Conservation (phyloP, 140 eudicot species). For the Senecio squalidus region DNA sequence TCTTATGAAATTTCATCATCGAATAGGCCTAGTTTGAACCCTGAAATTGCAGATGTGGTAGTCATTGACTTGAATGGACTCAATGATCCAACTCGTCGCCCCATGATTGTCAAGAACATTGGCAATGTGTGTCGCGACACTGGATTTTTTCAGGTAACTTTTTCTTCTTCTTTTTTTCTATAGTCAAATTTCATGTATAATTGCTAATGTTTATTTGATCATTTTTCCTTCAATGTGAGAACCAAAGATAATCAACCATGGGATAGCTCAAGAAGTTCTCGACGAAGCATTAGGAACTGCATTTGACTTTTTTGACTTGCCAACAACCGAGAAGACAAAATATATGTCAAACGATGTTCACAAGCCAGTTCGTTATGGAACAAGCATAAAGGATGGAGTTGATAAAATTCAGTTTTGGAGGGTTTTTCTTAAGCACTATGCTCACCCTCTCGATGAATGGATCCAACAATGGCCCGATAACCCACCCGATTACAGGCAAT, state of each 20-base stretch:
- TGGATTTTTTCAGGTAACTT: slow-evolving; percentile 50
- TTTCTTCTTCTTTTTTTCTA: background rate
- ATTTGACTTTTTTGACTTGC: slow-evolving; percentile 39
- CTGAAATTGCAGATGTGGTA: slow-evolving; percentile 22
- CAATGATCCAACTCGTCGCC: slow-evolving; percentile 23
- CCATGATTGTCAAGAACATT: slow-evolving; percentile 21
- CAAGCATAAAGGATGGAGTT: slow-evolving; percentile 59
- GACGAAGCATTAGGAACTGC: slow-evolving; percentile 51
- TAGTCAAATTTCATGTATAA: background rate
- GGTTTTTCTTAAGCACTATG: slow-evolving; percentile 69
- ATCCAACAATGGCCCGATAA: slow-evolving; percentile 55
- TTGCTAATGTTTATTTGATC: background rate
- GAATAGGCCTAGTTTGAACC: slow-evolving; percentile 19
- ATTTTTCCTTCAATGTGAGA: background rate
- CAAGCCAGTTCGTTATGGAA: slow-evolving; percentile 53
- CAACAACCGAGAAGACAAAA: slow-evolving; percentile 34
- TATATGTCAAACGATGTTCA: slow-evolving; percentile 64
- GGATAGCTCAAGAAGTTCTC: slow-evolving; percentile 45
- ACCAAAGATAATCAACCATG: slow-evolving; percentile 63
- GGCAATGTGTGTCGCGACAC: slow-evolving; percentile 32
- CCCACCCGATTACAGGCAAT: slow-evolving; percentile 51
- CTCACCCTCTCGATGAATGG: slow-evolving; percentile 64
- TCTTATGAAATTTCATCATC: slow-evolving; percentile 33
- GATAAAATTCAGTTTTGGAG: slow-evolving; percentile 75
- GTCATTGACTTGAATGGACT: slow-evolving; percentile 38